Evolutionary conservation across 345 rosid species (phyloP).

Genomic region (Eucalyptus decipiens): DNA sequence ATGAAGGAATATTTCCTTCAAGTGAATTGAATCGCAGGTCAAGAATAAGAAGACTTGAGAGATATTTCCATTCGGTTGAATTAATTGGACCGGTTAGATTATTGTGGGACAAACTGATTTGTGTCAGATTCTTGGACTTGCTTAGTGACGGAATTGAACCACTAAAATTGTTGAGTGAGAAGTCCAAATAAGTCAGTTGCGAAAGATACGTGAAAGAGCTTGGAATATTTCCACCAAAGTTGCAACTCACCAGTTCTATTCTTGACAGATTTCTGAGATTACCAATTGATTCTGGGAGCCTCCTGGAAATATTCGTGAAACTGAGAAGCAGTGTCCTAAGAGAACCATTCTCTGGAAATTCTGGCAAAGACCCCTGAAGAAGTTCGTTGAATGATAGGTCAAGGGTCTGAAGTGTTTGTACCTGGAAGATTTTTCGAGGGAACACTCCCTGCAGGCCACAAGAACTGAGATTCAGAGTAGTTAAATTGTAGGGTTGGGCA

Average conservation of each 20-base stretch:
- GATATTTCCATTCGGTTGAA: conserved; percentile 3
- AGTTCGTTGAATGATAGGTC: neutral
- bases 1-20: conserved; percentile 8
- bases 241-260: neutral
- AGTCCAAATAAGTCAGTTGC: conserved; percentile 4
- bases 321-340: conserved; percentile 5
- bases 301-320: conserved; percentile 1
- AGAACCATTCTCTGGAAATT: neutral
- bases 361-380: conserved; percentile 9
- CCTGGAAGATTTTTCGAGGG: conserved; percentile 5
- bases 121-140: neutral
- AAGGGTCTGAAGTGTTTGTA: conserved; percentile 5
- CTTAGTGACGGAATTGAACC: conserved; percentile 22
- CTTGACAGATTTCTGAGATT: neutral
- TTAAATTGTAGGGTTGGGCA: conserved; percentile 4
- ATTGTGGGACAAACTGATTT: conserved; percentile 4
- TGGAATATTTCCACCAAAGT: conserved; percentile 10
- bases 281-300: conserved; percentile 17
- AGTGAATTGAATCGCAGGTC: conserved; percentile 9
- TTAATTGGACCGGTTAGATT: conserved; percentile 3
- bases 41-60: conserved; percentile 3
- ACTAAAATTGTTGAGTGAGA: conserved; percentile 12
- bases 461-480: neutral
- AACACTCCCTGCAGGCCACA: conserved; percentile 3
- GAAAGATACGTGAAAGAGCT: neutral